Evolutionary conservation across 176 grass and related monocot species (phyloP), one percentile per base, ranked within the genome.

Genomic region (Leersia perrieri): DNA sequence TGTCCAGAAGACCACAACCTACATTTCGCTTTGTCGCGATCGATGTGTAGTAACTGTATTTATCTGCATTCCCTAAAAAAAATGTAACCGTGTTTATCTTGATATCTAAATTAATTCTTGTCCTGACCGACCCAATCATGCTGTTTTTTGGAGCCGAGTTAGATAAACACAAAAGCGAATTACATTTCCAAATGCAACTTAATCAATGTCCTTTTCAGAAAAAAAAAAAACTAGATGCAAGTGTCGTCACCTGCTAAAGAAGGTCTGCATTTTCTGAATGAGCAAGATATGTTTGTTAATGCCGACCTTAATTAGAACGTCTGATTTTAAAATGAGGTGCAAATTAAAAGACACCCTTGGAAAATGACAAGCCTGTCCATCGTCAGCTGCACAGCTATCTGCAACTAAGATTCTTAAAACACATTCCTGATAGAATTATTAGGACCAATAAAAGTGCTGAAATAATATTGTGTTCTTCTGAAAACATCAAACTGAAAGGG

Each of bases 281-380:
- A 5, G 7, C 40, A 85, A 11, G 53, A 85, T 89, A 85, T 76
- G 71, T 36, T 85, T 89, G 66, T 89, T 58, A 85, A 66, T 81
- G 65, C 82, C 77, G 72, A 85, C 82, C 87, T 75, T 61, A 53
- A 53, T 53, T 58, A 69, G 42, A 33, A 66, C 25, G 41, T 8
- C 25, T 66, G 39, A 3, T 26, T 85, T 35, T 51, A 70, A 71
- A 66, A 11, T 32, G 51, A 64, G 40, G 9, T 28, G 69, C 22
- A 71, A 58, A 25, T 25, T 23, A 58, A 35, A 7, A 71, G n/a
- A 15, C 13, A 60, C 1, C 13, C 2, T 20, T 45, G 34, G 77
- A 74, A 74, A 74, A 12, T 68, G 77, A 74, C 69, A 68, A 74
- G 35, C 77, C 58, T 44, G 20, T 80, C 16, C 63, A 33, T 68